Evolutionary conservation across 2,329 filamentous ascomycete genomes (phyloP), one percentile per base, ranked within the genome.

Genomic region (Claviceps spartinae): DNA sequence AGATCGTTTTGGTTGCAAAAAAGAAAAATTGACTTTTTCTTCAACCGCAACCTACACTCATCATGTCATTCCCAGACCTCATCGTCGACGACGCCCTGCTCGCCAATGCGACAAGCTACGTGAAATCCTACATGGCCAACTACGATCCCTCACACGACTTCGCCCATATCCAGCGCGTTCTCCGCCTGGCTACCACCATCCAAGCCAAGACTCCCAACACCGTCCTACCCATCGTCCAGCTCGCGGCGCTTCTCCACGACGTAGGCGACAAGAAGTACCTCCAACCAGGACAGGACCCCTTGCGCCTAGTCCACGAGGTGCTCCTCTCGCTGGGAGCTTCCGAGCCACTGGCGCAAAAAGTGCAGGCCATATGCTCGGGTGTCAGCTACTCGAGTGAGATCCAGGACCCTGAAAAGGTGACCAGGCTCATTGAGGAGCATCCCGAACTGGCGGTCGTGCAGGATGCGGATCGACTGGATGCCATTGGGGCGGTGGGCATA

Each of bases 111-210:
- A 80, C 78, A 18, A 68, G 70, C 46, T 86, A 83, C 64, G 82
- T 88, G 50, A 72, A 80, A 61, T 70, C 74, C 43, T 88, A 86
- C 72, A 91, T 90, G 83, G 73, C 79, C 46, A 74, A 78, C 56
- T 88, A 88, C 68, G 90, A 96, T 69, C 81, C 81, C 49, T 95
- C 88, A 2, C 90, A 96, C 71, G 88, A 95, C 71, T 94, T 87
- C 72, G 73, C 79, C 52, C 90, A 96, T 67, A 86, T 95, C 61
- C 72, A 81, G 56, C 84, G 90, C 50, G 89, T 96, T 22, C 70
- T 89, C 22, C 75, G 77, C n/a, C 78, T 93, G 38, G 79, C 88
- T 6, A 79, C 79, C 46, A 71, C 77, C 58, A 84, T 89, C 56
- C 74, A 86, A 53, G 62, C 72, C 48, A 65, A 67, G 42, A 77